Conservation (phyloP, 495 filamentous ascomycete species). For the Xylaria flabelliformis region DNA sequence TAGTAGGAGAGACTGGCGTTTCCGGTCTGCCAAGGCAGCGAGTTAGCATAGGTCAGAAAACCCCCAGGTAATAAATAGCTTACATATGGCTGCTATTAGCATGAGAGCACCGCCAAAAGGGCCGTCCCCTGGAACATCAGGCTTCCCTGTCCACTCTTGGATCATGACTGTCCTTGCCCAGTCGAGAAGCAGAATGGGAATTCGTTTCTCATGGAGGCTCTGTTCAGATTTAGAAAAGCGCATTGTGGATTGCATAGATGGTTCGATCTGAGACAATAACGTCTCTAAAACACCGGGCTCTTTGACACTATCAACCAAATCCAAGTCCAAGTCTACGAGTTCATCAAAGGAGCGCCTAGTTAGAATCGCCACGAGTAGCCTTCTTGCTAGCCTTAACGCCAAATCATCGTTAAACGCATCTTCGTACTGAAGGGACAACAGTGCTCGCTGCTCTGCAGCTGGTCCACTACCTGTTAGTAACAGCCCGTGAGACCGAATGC, state of each 20-base stretch:
- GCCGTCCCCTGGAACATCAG: slow-evolving; percentile 68
- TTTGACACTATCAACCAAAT: slow-evolving; percentile 31
- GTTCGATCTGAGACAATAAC: slow-evolving; percentile 57
- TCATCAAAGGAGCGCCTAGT: slow-evolving; percentile 55
- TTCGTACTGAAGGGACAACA: slow-evolving; percentile 60
- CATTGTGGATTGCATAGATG: slow-evolving; percentile 45
- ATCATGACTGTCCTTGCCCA: slow-evolving; percentile 80
- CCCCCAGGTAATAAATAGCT: slow-evolving; percentile 42
- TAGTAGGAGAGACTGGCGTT: slow-evolving; percentile 67
- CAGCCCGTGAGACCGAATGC: slow-evolving; percentile 55
- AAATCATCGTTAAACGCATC: slow-evolving; percentile 60
- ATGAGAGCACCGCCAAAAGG: slow-evolving; percentile 75
- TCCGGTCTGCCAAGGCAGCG: slow-evolving; percentile 54
- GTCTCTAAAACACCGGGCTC: slow-evolving; percentile 53
- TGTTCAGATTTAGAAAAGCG: slow-evolving; percentile 56
- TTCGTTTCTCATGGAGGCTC: slow-evolving; percentile 57
- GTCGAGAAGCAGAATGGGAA: slow-evolving; percentile 68
- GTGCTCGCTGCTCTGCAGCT: slow-evolving; percentile 46
- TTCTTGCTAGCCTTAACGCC: slow-evolving; percentile 56
- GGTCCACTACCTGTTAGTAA: slow-evolving; percentile 45
- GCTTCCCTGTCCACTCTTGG: slow-evolving; percentile 77
- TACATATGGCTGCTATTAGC: slow-evolving; percentile 76
- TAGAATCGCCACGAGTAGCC: slow-evolving; percentile 58
- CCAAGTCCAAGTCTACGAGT: slow-evolving; percentile 44
- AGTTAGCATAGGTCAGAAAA: slow-evolving; percentile 28